Conservation (phyloP, 352 stramenopile genomes). For the Pythium rhizo-oryzae region DNA sequence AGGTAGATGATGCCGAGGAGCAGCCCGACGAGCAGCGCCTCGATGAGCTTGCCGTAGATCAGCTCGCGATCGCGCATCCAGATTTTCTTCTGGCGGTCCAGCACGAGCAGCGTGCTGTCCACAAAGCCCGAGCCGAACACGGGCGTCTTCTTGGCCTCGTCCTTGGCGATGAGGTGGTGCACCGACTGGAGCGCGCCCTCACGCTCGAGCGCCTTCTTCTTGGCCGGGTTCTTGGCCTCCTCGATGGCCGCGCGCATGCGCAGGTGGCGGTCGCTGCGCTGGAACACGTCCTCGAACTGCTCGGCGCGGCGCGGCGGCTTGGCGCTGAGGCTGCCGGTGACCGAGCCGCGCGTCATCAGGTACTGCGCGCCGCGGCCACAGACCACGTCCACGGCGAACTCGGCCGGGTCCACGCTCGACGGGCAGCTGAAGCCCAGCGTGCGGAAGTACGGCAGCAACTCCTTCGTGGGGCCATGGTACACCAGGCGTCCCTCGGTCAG, state of each 20-base stretch:
- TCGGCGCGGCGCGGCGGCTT: slow-evolving; percentile 24
- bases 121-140: slow-evolving; percentile 47
- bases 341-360: neutral
- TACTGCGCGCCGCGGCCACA: slow-evolving; percentile 36
- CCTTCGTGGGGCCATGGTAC: slow-evolving; percentile 73
- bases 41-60: slow-evolving; percentile 59
- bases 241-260: slow-evolving; percentile 13
- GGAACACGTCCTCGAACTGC: slow-evolving; percentile 37
- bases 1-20: slow-evolving; percentile 78
- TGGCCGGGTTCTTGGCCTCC: slow-evolving; percentile 19
- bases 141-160: neutral
- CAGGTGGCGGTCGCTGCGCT: slow-evolving; percentile 24
- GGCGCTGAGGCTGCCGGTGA: neutral
- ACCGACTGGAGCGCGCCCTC: slow-evolving; percentile 15
- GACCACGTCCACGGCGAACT: slow-evolving; percentile 42
- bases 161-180: slow-evolving; percentile 29
- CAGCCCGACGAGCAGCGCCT: slow-evolving; percentile 71
- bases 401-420: slow-evolving; percentile 32
- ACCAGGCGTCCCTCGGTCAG: slow-evolving; percentile 86
- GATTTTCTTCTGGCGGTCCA: slow-evolving; percentile 66
- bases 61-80: slow-evolving; percentile 60
- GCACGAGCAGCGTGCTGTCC: slow-evolving; percentile 45
- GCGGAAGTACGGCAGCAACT: slow-evolving; percentile 71
- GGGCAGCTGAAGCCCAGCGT: slow-evolving; percentile 52
- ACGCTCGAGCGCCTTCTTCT: slow-evolving; percentile 8